Evolutionary conservation across 345 rosid genomes (phyloP), one percentile per base, ranked within the genome.

Genomic region (Syzygium grande): DNA sequence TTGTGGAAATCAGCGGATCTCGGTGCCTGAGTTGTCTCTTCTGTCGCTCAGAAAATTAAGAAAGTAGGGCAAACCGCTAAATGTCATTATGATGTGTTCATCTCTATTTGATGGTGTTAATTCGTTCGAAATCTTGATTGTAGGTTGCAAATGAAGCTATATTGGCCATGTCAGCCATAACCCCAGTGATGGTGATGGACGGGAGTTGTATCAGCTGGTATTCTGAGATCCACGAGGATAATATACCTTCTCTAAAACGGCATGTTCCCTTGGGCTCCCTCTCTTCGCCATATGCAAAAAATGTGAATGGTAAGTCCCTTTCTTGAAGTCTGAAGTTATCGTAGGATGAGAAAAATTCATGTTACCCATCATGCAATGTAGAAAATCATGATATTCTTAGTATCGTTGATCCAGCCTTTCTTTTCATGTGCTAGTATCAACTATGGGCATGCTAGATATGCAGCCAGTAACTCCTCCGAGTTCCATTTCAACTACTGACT

Each of bases 101-200:
- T 61, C 68, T 61, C 68, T 61, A 61, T 27, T 61, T 13, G 7
- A 5, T 9, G 9, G 38, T 55, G 46, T 49, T 49, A 84, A 19
- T 21, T 52, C 73, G 29, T 65, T 19, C 51, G 27, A 16, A 59
- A 61, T 61, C 34, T 27, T 61, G 55, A 22, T 84, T 87, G 87
- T 89, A 96, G 98, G 95, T 94, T 90, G 92, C 93, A 85, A 92
- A 92, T 89, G 99, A 96, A 94, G 97, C 94, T 22, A 91, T 90
- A 85, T 85, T 59, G 52, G 99, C 97, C 68, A 92, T 95, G 92
- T 85, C 89, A 86, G 43, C 88, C 5, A 89, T 92, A 53, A 87
- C 79, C 84, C 96, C 96, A 2, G 95, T 92, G 49, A 92, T 23
- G 58, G 58, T 21, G 11, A 55, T 23, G 21, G 97, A 97, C 85